Evolutionary conservation across 768 basidiomycete species (phyloP).

Genomic region (Hirschioporus abietinus): DNA sequence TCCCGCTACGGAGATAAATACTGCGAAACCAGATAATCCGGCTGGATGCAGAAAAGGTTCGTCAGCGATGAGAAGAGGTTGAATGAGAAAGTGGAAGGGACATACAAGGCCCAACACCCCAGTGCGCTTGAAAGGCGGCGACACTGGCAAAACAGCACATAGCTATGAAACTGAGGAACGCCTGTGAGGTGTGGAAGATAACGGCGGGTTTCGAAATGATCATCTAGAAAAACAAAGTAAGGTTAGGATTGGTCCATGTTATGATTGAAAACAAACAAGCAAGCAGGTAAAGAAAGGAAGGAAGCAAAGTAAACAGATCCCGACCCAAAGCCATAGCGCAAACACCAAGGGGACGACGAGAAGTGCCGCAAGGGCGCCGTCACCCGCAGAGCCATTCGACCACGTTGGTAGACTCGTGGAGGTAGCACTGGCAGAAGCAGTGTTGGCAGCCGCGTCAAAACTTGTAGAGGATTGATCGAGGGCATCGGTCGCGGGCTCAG

Average conservation of each 20-base stretch:
- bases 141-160: conserved; percentile 91
- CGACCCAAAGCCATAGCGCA: conserved; percentile 68
- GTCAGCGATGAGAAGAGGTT: conserved; percentile 1
- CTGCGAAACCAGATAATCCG: conserved; percentile 78
- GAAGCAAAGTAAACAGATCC: conserved; percentile 15
- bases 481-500: conserved; percentile 18
- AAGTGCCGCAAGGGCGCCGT: conserved; percentile 46
- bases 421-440: conserved; percentile 21
- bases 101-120: conserved; percentile 81
- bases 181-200: conserved; percentile 68
- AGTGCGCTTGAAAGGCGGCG: conserved; percentile 84
- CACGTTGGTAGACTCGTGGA: conserved; percentile 23
- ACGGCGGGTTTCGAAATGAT: conserved; percentile 82
- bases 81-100: conserved; percentile 14
- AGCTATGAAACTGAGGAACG: conserved; percentile 90
- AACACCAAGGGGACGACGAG: conserved; percentile 61
- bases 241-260: conserved; percentile 17
- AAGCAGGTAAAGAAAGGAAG: background rate
- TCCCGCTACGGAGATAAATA: conserved; percentile 71
- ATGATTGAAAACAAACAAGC: conserved; percentile 13
- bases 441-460: conserved; percentile 27
- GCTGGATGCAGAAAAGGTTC: conserved; percentile 38
- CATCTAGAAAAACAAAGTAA: conserved; percentile 46
- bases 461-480: conserved; percentile 7
- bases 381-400: conserved; percentile 35